Conservation (phyloP, 2,329 filamentous ascomycete genomes). For the Beauveria scarabaeidicola region DNA sequence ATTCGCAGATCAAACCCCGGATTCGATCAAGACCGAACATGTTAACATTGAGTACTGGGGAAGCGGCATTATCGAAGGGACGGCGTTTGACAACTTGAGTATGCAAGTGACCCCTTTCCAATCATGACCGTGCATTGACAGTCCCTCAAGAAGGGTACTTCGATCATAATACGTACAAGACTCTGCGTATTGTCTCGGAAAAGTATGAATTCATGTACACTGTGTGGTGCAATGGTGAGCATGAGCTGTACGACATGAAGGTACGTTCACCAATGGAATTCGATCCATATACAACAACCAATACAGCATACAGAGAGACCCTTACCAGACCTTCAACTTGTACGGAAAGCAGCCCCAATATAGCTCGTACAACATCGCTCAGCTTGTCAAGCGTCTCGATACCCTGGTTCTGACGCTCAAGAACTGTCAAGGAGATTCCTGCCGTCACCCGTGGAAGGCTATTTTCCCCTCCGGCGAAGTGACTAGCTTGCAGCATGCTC, state of each 20-base stretch:
- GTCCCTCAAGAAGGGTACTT: constrained; percentile 14
- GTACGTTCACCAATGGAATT: constrained; percentile 22
- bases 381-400: constrained; percentile 38
- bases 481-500: constrained; percentile 39
- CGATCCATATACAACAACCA: neutral
- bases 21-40: constrained; percentile 32
- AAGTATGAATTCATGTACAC: constrained; percentile 46
- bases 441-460: constrained; percentile 45
- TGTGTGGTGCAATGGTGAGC: constrained; percentile 42
- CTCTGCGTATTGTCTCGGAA: constrained; percentile 34
- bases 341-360: neutral
- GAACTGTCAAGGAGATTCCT: constrained; percentile 45
- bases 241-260: constrained; percentile 41
- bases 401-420: constrained; percentile 52
- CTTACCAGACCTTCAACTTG: constrained; percentile 32
- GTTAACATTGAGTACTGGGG: constrained; percentile 46
- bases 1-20: neutral
- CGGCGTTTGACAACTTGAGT: constrained; percentile 15
- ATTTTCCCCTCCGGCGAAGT: constrained; percentile 47
- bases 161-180: constrained; percentile 44
- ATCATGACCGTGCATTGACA: constrained; percentile 14
- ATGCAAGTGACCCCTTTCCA: neutral
- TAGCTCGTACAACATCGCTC: neutral
- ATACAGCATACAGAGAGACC: constrained; percentile 33
- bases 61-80: constrained; percentile 18